Evolutionary conservation across 2,329 filamentous ascomycete species (phyloP).

Genomic region (Nemania bipapillata): DNA sequence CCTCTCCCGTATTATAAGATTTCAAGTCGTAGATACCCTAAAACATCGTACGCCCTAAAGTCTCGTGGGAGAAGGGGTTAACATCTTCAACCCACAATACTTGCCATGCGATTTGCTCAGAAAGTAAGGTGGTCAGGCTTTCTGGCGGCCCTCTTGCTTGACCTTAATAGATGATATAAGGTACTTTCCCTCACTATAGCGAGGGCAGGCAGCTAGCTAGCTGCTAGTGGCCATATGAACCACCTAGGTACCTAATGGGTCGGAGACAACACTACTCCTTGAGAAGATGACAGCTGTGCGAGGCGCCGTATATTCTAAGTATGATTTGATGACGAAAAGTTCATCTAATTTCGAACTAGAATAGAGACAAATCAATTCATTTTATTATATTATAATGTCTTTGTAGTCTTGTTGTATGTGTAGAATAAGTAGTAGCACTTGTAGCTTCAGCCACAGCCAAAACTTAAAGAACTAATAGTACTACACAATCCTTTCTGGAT

Average conservation of each 20-base stretch:
- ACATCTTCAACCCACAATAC: background rate
- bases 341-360: background rate
- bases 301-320: background rate
- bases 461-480: background rate
- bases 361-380: background rate
- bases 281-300: background rate
- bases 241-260: background rate
- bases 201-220: background rate
- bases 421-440: background rate
- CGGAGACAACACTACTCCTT: background rate
- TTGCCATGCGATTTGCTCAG: background rate
- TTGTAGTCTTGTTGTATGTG: background rate
- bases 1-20: constrained; percentile 51
- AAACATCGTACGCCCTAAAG: background rate
- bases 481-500: background rate
- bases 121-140: background rate
- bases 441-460: background rate
- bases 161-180: background rate
- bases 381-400: no score
- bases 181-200: background rate
- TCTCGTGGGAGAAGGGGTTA: background rate
- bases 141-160: background rate
- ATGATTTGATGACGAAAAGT: background rate
- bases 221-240: no score
- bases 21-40: constrained; percentile 22